These are phyloP conservation scores for Aspergillus asperescens DNA, from an alignment of 495 filamentous ascomycete genomes.

Conservation along the genomic window DNA sequence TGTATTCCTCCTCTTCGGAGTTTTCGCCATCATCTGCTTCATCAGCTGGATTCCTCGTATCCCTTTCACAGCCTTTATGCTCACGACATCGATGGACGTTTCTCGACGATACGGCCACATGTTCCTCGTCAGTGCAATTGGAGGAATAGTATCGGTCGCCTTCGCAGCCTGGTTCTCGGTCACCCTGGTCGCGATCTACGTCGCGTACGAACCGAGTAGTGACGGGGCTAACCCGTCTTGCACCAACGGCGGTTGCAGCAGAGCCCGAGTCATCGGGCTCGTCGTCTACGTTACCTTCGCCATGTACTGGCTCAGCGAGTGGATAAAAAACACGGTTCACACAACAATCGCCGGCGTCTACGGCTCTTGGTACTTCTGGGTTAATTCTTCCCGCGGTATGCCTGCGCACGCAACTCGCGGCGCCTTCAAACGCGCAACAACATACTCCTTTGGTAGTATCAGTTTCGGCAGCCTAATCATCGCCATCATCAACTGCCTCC, in stretches of 20 bases:
- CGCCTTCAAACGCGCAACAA: conserved; percentile 64
- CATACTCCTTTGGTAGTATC: conserved; percentile 90
- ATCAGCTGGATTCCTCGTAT: conserved; percentile 82
- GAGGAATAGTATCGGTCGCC: conserved; percentile 65
- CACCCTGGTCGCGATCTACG: conserved; percentile 63
- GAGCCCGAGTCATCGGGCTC: conserved; percentile 73
- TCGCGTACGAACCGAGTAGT: conserved; percentile 64
- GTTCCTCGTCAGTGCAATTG: conserved; percentile 76
- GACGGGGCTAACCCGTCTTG: conserved; percentile 58
- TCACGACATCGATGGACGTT: conserved; percentile 82
- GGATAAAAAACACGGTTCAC: conserved; percentile 88
- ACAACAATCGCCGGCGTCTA: conserved; percentile 83
- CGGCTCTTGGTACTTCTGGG: conserved; percentile 86
- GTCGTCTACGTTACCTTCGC: conserved; percentile 85
- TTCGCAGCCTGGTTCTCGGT: conserved; percentile 66
- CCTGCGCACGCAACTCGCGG: conserved; percentile 73
- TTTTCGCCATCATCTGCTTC: conserved; percentile 76
- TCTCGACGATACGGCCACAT: conserved; percentile 78
- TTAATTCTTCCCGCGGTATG: conserved; percentile 54
- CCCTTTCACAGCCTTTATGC: conserved; percentile 83
- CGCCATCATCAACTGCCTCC: conserved; percentile 77
- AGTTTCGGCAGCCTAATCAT: conserved; percentile 78
- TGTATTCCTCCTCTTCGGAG: conserved; percentile 74
- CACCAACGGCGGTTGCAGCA: conserved; percentile 58
- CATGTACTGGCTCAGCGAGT: conserved; percentile 87